phyloP scores from a whole-genome alignment of 495 filamentous ascomycete species.

The Neurospora sp. region DNA sequence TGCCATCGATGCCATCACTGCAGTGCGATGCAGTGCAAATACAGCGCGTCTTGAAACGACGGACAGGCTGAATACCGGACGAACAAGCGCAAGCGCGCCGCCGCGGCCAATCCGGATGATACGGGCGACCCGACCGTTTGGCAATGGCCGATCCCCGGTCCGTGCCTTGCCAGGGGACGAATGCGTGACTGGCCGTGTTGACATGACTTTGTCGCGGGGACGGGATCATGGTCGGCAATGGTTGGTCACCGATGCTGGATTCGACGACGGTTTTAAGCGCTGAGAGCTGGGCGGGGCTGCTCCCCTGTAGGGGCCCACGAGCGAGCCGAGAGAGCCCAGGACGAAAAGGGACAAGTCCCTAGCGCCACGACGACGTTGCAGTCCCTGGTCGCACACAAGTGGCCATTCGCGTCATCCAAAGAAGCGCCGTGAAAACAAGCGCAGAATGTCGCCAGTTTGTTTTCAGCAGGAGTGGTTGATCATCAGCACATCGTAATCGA shows the following conservation, averaged over 20 bases:
- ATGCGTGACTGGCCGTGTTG: not conserved
- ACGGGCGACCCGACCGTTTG: not conserved
- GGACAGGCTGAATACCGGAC: not conserved
- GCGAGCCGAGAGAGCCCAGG: not conserved
- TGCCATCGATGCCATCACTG: not conserved
- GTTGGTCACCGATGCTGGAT: not conserved
- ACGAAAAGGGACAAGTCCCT: not conserved
- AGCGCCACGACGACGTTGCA: not conserved
- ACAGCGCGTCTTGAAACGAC: not conserved
- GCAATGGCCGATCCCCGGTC: not conserved
- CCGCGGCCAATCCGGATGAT: not conserved
- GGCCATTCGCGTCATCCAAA: not conserved
- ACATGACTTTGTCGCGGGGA: not conserved
- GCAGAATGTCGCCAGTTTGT: not conserved
- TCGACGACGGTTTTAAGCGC: not conserved
- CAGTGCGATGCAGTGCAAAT: not conserved
- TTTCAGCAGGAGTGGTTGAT: not conserved
- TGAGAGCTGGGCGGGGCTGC: not conserved
- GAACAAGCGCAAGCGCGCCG: not conserved
- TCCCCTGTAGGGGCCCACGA: not conserved
- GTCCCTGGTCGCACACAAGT: not conserved
- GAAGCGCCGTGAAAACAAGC: not conserved
- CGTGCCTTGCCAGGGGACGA: not conserved
- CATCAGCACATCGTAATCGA: not conserved
- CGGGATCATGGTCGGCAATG: not conserved